Conservation (phyloP, 1,139 yeast species). For the Debaryomyces psychrophilus region DNA sequence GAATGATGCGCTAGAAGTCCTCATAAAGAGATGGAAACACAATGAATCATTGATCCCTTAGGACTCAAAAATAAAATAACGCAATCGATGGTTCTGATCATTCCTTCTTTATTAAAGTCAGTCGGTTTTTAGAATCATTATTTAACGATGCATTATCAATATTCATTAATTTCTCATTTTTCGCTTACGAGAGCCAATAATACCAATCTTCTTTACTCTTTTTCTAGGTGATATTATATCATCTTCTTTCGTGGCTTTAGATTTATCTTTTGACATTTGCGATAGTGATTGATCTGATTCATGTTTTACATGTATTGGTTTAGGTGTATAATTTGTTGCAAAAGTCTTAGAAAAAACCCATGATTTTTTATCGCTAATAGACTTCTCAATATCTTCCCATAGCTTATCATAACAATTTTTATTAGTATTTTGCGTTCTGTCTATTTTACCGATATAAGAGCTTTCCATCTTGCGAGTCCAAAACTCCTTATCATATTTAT, state of each 20-base stretch:
- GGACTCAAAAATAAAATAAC: not conserved
- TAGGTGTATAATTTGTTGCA: not conserved
- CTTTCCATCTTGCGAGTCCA: conserved; percentile 20
- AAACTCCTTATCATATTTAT: conserved; percentile 18
- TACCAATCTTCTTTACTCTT: conserved; percentile 6
- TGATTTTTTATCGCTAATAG: conserved; percentile 4
- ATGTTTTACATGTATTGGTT: not conserved
- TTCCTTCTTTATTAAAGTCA: not conserved
- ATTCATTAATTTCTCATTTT: not conserved
- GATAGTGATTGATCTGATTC: not conserved
- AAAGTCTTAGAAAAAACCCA: conserved; percentile 8
- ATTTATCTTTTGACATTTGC: not conserved
- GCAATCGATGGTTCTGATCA: not conserved
- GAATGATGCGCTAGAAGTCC: conserved; percentile 37
- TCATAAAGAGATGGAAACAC: conserved; percentile 45
- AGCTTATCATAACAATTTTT: conserved; percentile 14
- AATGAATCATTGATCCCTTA: conserved; percentile 16
- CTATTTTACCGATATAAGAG: conserved; percentile 6
- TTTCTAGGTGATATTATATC: not conserved
- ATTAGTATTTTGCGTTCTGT: conserved; percentile 7
- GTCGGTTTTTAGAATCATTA: not conserved
- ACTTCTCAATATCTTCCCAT: conserved; percentile 16
- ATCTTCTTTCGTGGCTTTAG: not conserved
- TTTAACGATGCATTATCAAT: not conserved
- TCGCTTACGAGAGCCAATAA: conserved; percentile 4